Evolutionary conservation across 1,284 basidiomycete species (phyloP).

Genomic region (Cryptococcus sp.): DNA sequence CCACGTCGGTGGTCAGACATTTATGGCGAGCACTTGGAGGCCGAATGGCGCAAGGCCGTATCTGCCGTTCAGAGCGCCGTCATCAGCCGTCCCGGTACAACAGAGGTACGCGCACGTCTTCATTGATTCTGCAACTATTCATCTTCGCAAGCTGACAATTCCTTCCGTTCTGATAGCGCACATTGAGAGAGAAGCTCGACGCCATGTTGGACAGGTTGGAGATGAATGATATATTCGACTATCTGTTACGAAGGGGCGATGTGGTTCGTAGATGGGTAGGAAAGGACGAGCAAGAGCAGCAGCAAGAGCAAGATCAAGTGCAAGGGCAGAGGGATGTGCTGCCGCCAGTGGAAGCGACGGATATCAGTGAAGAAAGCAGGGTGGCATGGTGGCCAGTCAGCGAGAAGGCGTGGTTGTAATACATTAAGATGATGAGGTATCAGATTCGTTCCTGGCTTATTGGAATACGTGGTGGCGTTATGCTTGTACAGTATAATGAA

Average conservation of each 20-base stretch:
- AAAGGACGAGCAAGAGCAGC: neutral
- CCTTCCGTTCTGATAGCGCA: constrained; percentile 56
- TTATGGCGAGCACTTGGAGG: constrained; percentile 62
- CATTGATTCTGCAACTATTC: neutral
- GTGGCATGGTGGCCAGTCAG: constrained; percentile 26
- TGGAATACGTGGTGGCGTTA: too few relatives aligned
- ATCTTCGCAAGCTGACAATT: neutral
- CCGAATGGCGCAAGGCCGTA: constrained; percentile 69
- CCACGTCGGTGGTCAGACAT: constrained; percentile 79
- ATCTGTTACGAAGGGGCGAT: constrained; percentile 52
- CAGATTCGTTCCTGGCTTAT: too few relatives aligned
- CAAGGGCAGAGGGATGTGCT: constrained; percentile 9
- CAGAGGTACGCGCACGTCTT: constrained; percentile 61
- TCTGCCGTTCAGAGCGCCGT: constrained; percentile 68
- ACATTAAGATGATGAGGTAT: too few relatives aligned
- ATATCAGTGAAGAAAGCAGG: constrained; percentile 26
- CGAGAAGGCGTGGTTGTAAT: constrained; percentile 13
- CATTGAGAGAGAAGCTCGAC: constrained; percentile 67
- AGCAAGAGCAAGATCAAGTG: neutral
- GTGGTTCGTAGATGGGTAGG: constrained; percentile 16
- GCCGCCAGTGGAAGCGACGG: constrained; percentile 40
- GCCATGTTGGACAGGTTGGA: constrained; percentile 74
- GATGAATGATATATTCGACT: constrained; percentile 64
- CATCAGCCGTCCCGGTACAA: constrained; percentile 69
- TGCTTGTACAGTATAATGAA: too few relatives aligned